Conservation (phyloP, 495 filamentous ascomycete genomes). For the Massariosphaeria phaeospora region DNA sequence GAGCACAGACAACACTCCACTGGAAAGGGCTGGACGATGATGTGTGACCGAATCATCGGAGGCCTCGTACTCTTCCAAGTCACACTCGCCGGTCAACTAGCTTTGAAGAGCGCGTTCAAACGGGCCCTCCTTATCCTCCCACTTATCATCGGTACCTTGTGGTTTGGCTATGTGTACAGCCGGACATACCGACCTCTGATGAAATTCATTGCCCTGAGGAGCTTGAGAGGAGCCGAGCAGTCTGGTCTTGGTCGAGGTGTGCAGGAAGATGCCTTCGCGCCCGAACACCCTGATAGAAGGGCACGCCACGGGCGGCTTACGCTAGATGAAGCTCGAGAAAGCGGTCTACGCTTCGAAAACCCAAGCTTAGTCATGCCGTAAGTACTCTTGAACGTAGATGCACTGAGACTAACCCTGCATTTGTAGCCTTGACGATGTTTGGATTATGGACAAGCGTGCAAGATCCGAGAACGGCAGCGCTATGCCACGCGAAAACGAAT, state of each 20-base stretch:
- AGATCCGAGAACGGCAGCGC: constrained; percentile 23
- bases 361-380: constrained; percentile 65
- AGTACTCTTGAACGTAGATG: constrained; percentile 34
- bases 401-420: constrained; percentile 5
- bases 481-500: constrained; percentile 11
- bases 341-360: constrained; percentile 63
- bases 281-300: constrained; percentile 1
- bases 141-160: constrained; percentile 69
- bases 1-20: constrained; percentile 94
- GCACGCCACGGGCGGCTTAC: constrained; percentile 45
- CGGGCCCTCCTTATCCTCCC: constrained; percentile 69
- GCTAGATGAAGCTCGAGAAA: constrained; percentile 64
- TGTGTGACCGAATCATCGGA: constrained; percentile 80
- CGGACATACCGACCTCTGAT: constrained; percentile 77
- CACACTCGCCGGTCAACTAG: constrained; percentile 82
- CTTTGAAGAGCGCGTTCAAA: constrained; percentile 64
- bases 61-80: constrained; percentile 84
- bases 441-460: constrained; percentile 38
- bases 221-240: constrained; percentile 59
- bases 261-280: constrained; percentile 16
- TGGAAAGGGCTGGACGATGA: constrained; percentile 89
- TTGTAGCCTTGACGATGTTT: constrained; percentile 38
- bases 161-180: constrained; percentile 74
- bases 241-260: constrained; percentile 27
- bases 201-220: constrained; percentile 85